phyloP scores from a whole-genome alignment of 805 yeast genomes.

The Cephaloascus fragrans region DNA sequence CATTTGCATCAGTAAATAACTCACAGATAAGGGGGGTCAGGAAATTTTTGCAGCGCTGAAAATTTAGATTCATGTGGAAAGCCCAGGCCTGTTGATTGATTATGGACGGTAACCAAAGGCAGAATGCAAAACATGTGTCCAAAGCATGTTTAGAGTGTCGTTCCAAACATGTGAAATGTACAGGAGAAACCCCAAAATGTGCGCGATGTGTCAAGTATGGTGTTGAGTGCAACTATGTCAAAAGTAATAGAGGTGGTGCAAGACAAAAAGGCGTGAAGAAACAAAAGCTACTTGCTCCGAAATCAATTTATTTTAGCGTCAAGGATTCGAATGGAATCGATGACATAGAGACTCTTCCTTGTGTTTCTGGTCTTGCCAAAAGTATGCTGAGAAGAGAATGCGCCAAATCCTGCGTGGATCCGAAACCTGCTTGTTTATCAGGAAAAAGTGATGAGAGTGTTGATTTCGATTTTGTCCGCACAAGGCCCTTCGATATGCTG shows the following conservation, averaged over 20 bases:
- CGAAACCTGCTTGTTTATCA: neutral
- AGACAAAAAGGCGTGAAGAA: slow-evolving; percentile 36
- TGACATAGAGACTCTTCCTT: neutral
- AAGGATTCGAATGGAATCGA: neutral
- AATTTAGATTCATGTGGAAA: too few species aligned
- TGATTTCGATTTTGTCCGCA: neutral
- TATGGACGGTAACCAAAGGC: slow-evolving; percentile 1
- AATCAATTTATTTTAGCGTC: too few species aligned
- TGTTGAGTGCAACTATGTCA: slow-evolving; percentile 35
- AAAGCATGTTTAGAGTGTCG: slow-evolving; percentile 45
- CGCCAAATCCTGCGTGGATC: neutral
- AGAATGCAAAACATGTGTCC: slow-evolving; percentile 27
- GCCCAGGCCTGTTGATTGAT: too few species aligned
- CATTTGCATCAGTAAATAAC: too few species aligned
- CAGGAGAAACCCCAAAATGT: slow-evolving; percentile 36
- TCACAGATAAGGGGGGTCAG: too few species aligned
- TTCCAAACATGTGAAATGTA: slow-evolving; percentile 40
- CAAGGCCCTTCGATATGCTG: neutral
- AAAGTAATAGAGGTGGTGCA: slow-evolving; percentile 45
- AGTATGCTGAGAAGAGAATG: slow-evolving; percentile 5
- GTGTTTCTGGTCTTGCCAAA: neutral
- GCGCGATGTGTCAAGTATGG: slow-evolving; percentile 24
- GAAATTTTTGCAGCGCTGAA: too few species aligned
- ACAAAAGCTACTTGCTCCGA: slow-evolving; percentile 1
- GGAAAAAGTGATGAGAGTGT: neutral